Conservation (phyloP, 495 filamentous ascomycete species). For the Neurospora sp. region DNA sequence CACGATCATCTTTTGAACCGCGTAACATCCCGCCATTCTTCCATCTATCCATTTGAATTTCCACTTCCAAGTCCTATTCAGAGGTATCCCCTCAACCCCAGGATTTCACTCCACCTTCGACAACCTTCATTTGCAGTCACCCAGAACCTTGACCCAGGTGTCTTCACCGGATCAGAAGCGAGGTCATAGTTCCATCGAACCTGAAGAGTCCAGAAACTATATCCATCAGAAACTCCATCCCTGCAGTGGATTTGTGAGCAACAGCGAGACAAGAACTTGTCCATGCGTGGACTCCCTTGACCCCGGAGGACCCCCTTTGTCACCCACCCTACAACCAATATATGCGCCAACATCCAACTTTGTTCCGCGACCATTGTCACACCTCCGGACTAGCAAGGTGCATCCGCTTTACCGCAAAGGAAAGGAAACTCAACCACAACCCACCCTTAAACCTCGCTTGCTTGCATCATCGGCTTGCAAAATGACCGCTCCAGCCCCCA, state of each 20-base stretch:
- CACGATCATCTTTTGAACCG: background rate
- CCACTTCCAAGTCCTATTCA: background rate
- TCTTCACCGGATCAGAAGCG: background rate
- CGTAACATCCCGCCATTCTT: background rate
- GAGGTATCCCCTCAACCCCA: background rate
- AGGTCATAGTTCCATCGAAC: background rate
- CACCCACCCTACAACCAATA: background rate
- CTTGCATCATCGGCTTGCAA: slow-evolving; percentile 2
- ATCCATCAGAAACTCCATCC: background rate
- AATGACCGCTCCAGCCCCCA: slow-evolving; percentile 28
- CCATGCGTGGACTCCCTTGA: background rate
- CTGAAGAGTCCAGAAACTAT: background rate
- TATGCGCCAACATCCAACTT: background rate
- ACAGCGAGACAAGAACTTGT: background rate
- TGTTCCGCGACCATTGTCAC: background rate
- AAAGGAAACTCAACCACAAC: background rate
- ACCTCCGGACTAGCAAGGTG: background rate
- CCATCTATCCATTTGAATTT: background rate
- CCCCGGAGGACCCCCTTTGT: background rate
- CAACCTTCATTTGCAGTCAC: background rate
- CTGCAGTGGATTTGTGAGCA: background rate
- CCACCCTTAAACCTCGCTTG: background rate
- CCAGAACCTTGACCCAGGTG: background rate
- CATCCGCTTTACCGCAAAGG: background rate
- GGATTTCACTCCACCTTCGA: background rate